Evolutionary conservation across 306 rosid genomes (phyloP).

Genomic region (Vigna radiata): DNA sequence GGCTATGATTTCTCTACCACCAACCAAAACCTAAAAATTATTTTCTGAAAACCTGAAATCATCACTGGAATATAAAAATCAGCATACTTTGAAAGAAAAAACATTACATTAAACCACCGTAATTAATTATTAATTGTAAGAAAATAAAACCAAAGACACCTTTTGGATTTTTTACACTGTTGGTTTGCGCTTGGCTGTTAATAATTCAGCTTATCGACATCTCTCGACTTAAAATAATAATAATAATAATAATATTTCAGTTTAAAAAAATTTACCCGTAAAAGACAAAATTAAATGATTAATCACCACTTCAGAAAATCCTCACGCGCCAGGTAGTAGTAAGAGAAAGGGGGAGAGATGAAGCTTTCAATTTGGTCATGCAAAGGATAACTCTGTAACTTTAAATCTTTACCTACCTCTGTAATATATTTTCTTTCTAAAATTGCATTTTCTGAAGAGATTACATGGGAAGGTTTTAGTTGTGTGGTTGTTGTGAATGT

Average conservation of each 20-base stretch:
- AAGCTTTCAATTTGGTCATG: constrained; percentile 36
- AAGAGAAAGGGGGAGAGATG: not conserved
- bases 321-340: constrained; percentile 33
- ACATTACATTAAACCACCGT: not conserved
- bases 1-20: constrained; percentile 41
- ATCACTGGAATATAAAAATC: not conserved
- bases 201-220: not conserved
- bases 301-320: not conserved
- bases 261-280: not conserved
- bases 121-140: not conserved
- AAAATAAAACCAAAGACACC: constrained; percentile 7
- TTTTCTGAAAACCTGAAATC: not conserved
- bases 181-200: constrained; percentile 33
- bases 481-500: constrained; percentile 49
- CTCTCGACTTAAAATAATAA: not conserved
- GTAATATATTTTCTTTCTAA: not conserved
- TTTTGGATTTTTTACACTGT: constrained; percentile 32
- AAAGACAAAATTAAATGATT: not conserved
- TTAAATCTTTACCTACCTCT: constrained; percentile 30
- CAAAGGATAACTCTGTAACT: constrained; percentile 27
- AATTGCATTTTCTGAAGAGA: not conserved
- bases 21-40: not conserved
- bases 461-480: constrained; percentile 29
- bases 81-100: not conserved
- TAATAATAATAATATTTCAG: not conserved